Evolutionary conservation across 306 rosid genomes (phyloP), one percentile per base, ranked within the genome.

Genomic region (Sicyos edulis): DNA sequence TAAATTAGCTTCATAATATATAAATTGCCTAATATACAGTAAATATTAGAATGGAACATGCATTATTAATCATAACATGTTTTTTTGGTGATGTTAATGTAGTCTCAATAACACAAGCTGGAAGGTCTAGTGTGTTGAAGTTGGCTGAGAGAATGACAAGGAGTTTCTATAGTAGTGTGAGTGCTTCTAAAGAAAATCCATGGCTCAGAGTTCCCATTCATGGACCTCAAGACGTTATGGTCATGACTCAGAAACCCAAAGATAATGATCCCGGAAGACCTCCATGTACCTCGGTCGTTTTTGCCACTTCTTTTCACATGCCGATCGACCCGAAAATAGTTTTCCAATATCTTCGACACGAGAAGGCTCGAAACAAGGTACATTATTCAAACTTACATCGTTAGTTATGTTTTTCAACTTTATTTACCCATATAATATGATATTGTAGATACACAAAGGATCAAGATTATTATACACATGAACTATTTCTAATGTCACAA

Each of bases 221-320:
- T 0, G 99, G 97, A 11, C 92, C 95, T 10, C 95, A 93, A 78
- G 99, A 91, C 76, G 95, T 93, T 0, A 84, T 97, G 73, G 91
- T 91, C 22, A 89, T 89, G 97, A 88, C 95, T 51, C 80, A 92
- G 0, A 91, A 93, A 81, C 85, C 91, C 50, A 87, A 88, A 0
- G 96, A 89, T 74, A 95, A 88, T 77, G 99, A 89, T 70, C 97
- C 97, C 0, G 99, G 97, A 20, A 77, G 92, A 61, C 99, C 99
- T n/a, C 88, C 96, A 0, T 96, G 99, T 7, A 82, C 91, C 22
- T 96, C 91, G 76, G 89, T 93, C 0, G 85, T 96, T 54, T 96
- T 96, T 21, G 91, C 97, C 6, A 93, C 99, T 54, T 93, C 97
- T 2, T 84, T 91, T 68, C 91, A 96, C 89, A 87, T 93, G 47